These are phyloP conservation scores for Saccharomyces pastorianus DNA, from an alignment of 1,139 yeast species.

Conservation along the genomic window DNA sequence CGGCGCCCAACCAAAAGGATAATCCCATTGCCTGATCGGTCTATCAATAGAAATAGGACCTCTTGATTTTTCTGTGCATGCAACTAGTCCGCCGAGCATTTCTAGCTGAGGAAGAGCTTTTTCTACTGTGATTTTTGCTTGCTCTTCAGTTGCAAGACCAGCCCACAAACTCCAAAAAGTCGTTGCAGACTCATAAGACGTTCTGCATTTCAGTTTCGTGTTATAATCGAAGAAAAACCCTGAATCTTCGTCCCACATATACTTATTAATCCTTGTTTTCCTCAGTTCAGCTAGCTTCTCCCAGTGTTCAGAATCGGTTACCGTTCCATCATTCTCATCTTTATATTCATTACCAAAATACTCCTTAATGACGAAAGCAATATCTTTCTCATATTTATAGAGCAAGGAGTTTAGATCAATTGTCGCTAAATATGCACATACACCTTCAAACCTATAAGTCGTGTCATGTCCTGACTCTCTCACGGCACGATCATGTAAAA, in stretches of 20 bases:
- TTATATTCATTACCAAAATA: slow-evolving; percentile 46
- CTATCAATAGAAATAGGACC: slow-evolving; percentile 63
- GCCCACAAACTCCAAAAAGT: slow-evolving; percentile 93
- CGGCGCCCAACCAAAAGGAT: slow-evolving; percentile 98
- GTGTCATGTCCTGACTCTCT: slow-evolving; percentile 98
- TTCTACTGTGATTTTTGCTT: slow-evolving; percentile 57
- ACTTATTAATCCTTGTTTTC: slow-evolving; percentile 50
- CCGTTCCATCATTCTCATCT: slow-evolving; percentile 33
- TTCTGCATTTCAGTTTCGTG: slow-evolving; percentile 46
- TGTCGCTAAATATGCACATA: slow-evolving; percentile 83
- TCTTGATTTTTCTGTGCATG: slow-evolving; percentile 72
- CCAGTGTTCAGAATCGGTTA: slow-evolving; percentile 57
- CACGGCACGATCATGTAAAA: slow-evolving; percentile 88
- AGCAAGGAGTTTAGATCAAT: slow-evolving; percentile 80
- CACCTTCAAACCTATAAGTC: slow-evolving; percentile 79
- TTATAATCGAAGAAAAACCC: slow-evolving; percentile 84
- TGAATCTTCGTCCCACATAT: slow-evolving; percentile 76
- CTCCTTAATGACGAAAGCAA: slow-evolving; percentile 54
- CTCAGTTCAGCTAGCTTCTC: slow-evolving; percentile 46
- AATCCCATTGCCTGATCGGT: slow-evolving; percentile 96
- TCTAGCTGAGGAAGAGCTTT: slow-evolving; percentile 67
- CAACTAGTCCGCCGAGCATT: slow-evolving; percentile 79
- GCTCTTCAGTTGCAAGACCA: slow-evolving; percentile 61
- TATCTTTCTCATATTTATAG: slow-evolving; percentile 85
- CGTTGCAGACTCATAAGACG: slow-evolving; percentile 78